Evolutionary conservation across 2,329 filamentous ascomycete genomes (phyloP).

Genomic region (Diaporthe ilicicola): DNA sequence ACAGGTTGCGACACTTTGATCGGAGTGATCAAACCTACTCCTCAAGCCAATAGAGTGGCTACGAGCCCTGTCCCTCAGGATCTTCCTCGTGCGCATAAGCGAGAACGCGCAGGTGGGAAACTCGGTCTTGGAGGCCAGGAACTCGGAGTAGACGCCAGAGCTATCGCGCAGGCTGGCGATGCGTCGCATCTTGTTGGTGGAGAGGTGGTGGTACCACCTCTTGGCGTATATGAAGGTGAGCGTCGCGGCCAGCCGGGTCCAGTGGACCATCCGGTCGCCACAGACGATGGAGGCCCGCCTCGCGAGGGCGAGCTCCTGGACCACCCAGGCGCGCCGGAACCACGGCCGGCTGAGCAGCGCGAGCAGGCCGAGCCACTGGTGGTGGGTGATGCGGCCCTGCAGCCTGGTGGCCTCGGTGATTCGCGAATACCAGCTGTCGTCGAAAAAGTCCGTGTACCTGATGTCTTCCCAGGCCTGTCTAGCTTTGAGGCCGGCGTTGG

Average conservation of each 20-base stretch:
- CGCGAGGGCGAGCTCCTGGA: conserved; percentile 21
- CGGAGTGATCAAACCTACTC: no score
- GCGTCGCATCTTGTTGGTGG: conserved; percentile 30
- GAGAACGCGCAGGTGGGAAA: not conserved
- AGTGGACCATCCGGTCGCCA: conserved; percentile 16
- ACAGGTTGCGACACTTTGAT: not conserved
- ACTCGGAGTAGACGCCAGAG: not conserved
- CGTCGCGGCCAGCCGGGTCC: conserved; percentile 12
- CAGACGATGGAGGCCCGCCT: conserved; percentile 17
- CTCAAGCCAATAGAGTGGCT: not conserved
- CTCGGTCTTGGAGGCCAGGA: conserved; percentile 20
- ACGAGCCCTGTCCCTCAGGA: not conserved
- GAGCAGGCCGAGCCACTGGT: conserved; percentile 11
- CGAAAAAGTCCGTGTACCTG: conserved; percentile 1
- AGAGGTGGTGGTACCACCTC: conserved; percentile 31
- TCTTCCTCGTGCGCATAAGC: conserved; percentile 1
- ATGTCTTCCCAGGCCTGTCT: not conserved
- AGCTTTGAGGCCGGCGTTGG: not conserved
- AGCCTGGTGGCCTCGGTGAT: not conserved
- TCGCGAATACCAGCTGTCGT: not conserved
- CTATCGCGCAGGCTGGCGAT: not conserved
- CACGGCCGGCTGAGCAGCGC: conserved; percentile 23
- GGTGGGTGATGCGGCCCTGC: not conserved
- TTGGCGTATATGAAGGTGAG: conserved; percentile 22
- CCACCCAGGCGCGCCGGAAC: conserved; percentile 23